A percentile compares a stretch with the other conserved stretches of the same genome.
Conservation (phyloP, 768 basidiomycete genomes). For the Auricularia cornea region DNA sequence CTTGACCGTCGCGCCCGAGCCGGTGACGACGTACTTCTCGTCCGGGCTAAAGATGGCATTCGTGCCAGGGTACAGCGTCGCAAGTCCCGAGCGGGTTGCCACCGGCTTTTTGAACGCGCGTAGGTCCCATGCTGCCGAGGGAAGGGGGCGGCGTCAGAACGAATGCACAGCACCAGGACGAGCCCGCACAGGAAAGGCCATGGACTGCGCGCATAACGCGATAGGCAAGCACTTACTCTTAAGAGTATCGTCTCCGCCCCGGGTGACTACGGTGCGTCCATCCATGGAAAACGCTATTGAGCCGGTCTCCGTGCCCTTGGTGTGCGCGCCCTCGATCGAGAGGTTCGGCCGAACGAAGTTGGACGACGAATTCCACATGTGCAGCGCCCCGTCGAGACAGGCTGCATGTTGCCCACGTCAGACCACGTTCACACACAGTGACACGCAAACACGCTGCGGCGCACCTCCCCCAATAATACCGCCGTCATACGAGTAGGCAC, state of each 20-base stretch:
- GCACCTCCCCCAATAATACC: constrained; percentile 80
- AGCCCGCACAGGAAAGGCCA: not conserved
- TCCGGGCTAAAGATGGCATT: constrained; percentile 96
- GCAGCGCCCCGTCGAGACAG: constrained; percentile 84
- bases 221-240: constrained; percentile 57
- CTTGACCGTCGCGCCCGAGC: constrained; percentile 59
- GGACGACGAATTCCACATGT: constrained; percentile 86
- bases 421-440: not conserved
- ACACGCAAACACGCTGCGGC: constrained; percentile 19
- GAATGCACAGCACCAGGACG: not conserved
- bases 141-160: not conserved
- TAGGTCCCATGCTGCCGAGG: constrained; percentile 82
- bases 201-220: too few species aligned
- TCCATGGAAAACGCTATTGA: constrained; percentile 86
- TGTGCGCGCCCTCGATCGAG: constrained; percentile 80
- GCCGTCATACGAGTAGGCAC: constrained; percentile 86
- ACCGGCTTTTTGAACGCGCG: constrained; percentile 87
- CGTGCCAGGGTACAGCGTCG: constrained; percentile 82
- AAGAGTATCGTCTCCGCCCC: constrained; percentile 92
- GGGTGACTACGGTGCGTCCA: constrained; percentile 71
- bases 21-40: constrained; percentile 81
- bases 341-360: constrained; percentile 91
- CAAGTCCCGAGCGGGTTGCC: constrained; percentile 50
- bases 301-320: constrained; percentile 78
- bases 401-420: constrained; percentile 34